Percentiles rank a stretch among this genome's conserved stretches.
Conservation (phyloP, 768 basidiomycete genomes). For the Phaffia australis region DNA sequence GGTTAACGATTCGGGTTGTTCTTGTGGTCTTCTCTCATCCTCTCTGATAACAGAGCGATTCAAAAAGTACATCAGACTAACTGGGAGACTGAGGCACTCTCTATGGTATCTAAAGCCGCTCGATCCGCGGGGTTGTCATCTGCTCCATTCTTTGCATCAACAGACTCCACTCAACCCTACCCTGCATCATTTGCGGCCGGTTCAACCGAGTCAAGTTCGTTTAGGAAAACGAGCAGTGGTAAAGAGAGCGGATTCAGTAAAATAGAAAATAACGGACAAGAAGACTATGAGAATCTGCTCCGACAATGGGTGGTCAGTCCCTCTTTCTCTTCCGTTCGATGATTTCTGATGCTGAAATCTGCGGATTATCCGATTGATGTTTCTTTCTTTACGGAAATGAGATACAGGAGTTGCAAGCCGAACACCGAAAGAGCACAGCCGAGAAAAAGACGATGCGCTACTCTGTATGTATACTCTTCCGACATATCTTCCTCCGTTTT, state of each 20-base stretch:
- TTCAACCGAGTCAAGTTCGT: neutral
- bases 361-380: neutral
- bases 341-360: neutral
- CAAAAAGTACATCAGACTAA: slow-evolving; percentile 18
- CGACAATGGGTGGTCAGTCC: slow-evolving; percentile 22
- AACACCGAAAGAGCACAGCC: slow-evolving; percentile 17
- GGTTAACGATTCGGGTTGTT: no score
- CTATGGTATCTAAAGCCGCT: neutral
- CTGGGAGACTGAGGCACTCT: slow-evolving; percentile 12
- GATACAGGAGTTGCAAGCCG: slow-evolving; percentile 18
- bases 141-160: neutral
- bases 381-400: neutral
- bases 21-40: neutral
- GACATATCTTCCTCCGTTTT: neutral
- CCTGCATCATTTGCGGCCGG: neutral
- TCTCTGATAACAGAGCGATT: slow-evolving; percentile 5
- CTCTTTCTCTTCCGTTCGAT: neutral
- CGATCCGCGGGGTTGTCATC: neutral
- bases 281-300: slow-evolving; percentile 23
- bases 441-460: slow-evolving; percentile 15
- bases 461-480: slow-evolving; percentile 7
- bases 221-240: neutral
- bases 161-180: neutral
- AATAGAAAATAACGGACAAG: slow-evolving; percentile 12
- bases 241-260: slow-evolving; percentile 24